phyloP scores from a whole-genome alignment of 1,284 basidiomycete species.

The Ganoderma multipileum region DNA sequence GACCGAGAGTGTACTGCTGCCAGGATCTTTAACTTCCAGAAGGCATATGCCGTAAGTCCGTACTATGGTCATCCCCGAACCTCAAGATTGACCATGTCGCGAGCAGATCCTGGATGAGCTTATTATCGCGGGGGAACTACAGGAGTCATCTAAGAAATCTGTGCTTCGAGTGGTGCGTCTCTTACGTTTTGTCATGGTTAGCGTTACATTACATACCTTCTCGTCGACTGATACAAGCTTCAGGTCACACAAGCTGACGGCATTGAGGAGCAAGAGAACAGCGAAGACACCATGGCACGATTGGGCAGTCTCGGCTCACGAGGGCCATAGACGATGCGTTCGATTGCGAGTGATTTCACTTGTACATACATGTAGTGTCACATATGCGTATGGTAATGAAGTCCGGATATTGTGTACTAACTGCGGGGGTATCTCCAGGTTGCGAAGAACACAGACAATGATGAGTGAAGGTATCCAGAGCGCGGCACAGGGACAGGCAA shows the following conservation, averaged over 20 bases:
- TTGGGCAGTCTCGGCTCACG: conserved; percentile 53
- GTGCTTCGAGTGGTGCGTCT: conserved; percentile 85
- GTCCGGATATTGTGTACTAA: conserved; percentile 10
- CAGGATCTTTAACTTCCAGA: conserved; percentile 98
- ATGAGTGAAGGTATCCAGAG: conserved; percentile 1
- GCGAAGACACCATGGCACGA: conserved; percentile 79
- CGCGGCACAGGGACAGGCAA: neutral
- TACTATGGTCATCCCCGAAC: conserved; percentile 8
- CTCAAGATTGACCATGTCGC: conserved; percentile 8
- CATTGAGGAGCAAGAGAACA: conserved; percentile 82
- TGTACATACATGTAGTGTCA: conserved; percentile 22
- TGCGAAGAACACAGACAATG: conserved; percentile 2
- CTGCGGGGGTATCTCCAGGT: conserved; percentile 12
- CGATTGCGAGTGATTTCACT: neutral
- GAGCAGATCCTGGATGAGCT: conserved; percentile 93
- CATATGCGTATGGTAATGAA: conserved; percentile 21
- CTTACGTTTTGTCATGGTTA: neutral
- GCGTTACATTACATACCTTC: neutral
- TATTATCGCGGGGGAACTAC: conserved; percentile 97
- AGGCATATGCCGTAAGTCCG: conserved; percentile 87
- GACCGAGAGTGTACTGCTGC: conserved; percentile 10
- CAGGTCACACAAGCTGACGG: conserved; percentile 84
- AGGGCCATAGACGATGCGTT: conserved; percentile 25
- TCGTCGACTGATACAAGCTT: neutral
- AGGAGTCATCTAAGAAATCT: conserved; percentile 98